phyloP scores from a whole-genome alignment of 495 filamentous ascomycete genomes.

The Acidomyces sp. region DNA sequence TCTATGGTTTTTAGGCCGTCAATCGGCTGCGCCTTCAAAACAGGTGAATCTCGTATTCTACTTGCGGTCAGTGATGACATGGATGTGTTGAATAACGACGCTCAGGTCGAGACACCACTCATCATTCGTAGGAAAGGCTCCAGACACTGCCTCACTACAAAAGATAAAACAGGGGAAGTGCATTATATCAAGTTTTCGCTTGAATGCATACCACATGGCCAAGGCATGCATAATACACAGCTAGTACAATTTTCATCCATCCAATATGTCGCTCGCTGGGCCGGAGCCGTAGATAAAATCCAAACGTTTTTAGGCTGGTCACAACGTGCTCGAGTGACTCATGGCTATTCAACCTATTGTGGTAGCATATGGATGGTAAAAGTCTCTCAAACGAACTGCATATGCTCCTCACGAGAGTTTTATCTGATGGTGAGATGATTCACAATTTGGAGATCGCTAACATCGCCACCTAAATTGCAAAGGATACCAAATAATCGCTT shows the following conservation, averaged over 20 bases:
- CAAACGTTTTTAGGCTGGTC: constrained; percentile 5
- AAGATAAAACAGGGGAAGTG: constrained; percentile 3
- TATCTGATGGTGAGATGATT: constrained; percentile 17
- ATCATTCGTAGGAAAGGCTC: too few relatives aligned
- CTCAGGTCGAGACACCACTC: too few relatives aligned
- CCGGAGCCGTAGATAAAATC: constrained; percentile 4
- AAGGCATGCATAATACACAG: constrained; percentile 19
- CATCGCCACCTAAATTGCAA: too few relatives aligned
- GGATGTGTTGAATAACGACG: too few relatives aligned
- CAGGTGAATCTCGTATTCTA: not conserved
- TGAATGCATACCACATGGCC: constrained; percentile 19
- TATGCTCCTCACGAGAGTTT: constrained; percentile 4
- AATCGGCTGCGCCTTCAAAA: too few relatives aligned
- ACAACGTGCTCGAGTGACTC: constrained; percentile 1
- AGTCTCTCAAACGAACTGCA: too few relatives aligned
- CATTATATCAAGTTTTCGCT: constrained; percentile 20
- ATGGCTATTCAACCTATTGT: too few relatives aligned
- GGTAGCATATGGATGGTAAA: too few relatives aligned
- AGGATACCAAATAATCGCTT: too few relatives aligned
- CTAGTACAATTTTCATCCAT: not conserved
- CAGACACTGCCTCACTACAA: not conserved
- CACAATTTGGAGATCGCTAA: constrained; percentile 12
- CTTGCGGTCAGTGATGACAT: constrained; percentile 11
- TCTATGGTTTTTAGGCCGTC: too few relatives aligned
- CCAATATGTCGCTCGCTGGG: not conserved